Base-by-base conservation (phyloP, 169 alveolate genomes). In the Eimeria brunetti region DNA sequence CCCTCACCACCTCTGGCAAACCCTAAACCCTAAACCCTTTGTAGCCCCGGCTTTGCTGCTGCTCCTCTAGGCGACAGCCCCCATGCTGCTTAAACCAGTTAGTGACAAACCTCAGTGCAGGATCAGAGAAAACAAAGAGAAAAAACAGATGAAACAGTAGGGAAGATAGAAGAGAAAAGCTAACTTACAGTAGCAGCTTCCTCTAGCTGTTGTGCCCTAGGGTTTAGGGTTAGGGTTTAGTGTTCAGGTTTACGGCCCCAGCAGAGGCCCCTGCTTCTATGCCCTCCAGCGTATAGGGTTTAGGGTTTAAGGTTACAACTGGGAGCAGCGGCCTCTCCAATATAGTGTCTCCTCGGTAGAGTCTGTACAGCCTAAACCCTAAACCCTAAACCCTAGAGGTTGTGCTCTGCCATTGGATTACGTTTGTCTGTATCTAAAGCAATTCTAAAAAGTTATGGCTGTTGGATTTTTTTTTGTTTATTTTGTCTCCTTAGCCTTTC, bases 1-100 rank as follows among this genome's bases (percentile, higher is more conserved):
- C 22, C n/a, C 67, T 18, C 14, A 58, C 67, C 4, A 16, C 22
- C 14, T 18, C 14, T 24, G n/a, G n/a, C 20, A 64, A 64, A 64
- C 75, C 75, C 75, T 64, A 64, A 64, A n/a, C 75, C 75, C 75
- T 64, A 64, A 64, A 64, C 75, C 75, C 75, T 64, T 8, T 6
- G 12, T 51, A 67, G 78, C 11, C 41, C 4, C 78, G 78, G 20
- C 30, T 1, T 22, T 60, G 33, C 71, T 60, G 18, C 27, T 58
- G 67, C n/a, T 16, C 67, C 27, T 60, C 14, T 5, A 60, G 71
- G 71, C 6, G 33, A 60, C n/a, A n/a, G n/a, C n/a, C n/a, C n/a
- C n/a, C n/a, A n/a, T n/a, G n/a, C n/a, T n/a, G n/a, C n/a, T n/a
- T n/a, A n/a, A n/a, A n/a, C n/a, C n/a, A n/a, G n/a, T n/a, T n/a